Percentiles rank a stretch among this genome's conserved stretches.
phyloP scores from a whole-genome alignment of 768 basidiomycete genomes.

The Lactifluus volemus region DNA sequence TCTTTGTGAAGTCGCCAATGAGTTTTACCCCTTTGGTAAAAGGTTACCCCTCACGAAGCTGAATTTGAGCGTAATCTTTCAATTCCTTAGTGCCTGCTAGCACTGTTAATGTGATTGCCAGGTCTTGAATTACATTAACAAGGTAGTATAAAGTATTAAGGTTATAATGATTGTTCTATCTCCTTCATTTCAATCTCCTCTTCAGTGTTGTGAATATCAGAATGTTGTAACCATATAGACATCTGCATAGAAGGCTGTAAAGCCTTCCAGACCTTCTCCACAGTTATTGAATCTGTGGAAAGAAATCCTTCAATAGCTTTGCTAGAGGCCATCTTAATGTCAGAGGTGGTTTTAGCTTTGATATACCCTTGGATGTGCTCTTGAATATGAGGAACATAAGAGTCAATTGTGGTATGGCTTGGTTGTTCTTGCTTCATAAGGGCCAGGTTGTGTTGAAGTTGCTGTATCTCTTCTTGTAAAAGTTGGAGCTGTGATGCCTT shows the following conservation, averaged over 20 bases:
- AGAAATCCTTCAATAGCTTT: background rate
- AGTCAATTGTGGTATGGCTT: background rate
- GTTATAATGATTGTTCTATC: slow-evolving; percentile 4
- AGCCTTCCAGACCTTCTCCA: background rate
- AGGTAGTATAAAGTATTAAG: background rate
- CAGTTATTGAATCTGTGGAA: background rate
- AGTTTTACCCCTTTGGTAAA: too few relatives aligned
- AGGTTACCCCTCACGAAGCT: too few relatives aligned
- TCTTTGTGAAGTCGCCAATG: too few relatives aligned
- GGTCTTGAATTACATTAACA: background rate
- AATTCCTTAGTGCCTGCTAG: background rate
- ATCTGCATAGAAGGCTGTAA: background rate
- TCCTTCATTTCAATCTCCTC: slow-evolving; percentile 7
- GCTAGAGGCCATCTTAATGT: background rate
- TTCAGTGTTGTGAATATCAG: background rate
- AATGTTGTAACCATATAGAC: slow-evolving; percentile 2
- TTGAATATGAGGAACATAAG: background rate
- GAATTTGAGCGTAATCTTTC: too few relatives aligned
- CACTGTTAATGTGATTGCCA: background rate
- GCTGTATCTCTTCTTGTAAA: background rate
- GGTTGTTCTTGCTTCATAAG: background rate
- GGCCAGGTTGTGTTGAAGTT: background rate
- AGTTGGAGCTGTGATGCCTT: background rate
- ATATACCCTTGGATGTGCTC: background rate
- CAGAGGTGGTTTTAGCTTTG: background rate